Evolutionary conservation across 2,329 filamentous ascomycete genomes (phyloP), one percentile per base, ranked within the genome.

Genomic region (Calonectria naviculata): DNA sequence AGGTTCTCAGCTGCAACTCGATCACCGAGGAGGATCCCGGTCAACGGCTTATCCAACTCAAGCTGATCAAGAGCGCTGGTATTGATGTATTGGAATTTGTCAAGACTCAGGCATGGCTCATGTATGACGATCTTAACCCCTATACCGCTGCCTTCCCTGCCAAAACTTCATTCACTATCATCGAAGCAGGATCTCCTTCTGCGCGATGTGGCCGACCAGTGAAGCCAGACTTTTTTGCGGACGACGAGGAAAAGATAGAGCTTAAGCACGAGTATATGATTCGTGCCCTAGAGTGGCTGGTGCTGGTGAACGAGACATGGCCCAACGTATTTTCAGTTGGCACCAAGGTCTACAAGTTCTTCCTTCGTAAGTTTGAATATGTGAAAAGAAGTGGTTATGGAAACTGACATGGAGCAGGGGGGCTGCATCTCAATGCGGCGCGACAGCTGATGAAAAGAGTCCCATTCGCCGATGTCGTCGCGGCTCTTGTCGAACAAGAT

Each of bases 281-380:
- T 54, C 89, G 93, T 68, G 92, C 93, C 42, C 84, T 98, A 70
- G 94, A 97, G 79, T 98, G 96, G 95, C 92, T 96, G 80, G 85
- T 94, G 69, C 88, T 94, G 67, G 89, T 96, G 10, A 90, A 93
- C 61, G 92, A 90, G 15, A 88, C 93, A 66, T 95, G 93, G 92
- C 86, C 88, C 19, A 87, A 92, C 69, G 91, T 94, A 26, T 94
- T 96, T 77, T 83, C 86, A 21, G 87, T 91, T 67, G 91, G 94
- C 47, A 89, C 90, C 34, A 88, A 91, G 76, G 89, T 95, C n/a
- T 94, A 98, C 84, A 93, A 93, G 79, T 92, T 92, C 71, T 95
- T 98, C 79, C 88, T 97, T 56, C 89, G 95, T 97, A 90, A 87
- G 94, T 89, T 41, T 0, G 36, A 19, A 21, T 21, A 1, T 9